These are phyloP conservation scores for Calonectria pseudoreteaudii DNA, from an alignment of 2,329 filamentous ascomycete species.

Conservation along the genomic window DNA sequence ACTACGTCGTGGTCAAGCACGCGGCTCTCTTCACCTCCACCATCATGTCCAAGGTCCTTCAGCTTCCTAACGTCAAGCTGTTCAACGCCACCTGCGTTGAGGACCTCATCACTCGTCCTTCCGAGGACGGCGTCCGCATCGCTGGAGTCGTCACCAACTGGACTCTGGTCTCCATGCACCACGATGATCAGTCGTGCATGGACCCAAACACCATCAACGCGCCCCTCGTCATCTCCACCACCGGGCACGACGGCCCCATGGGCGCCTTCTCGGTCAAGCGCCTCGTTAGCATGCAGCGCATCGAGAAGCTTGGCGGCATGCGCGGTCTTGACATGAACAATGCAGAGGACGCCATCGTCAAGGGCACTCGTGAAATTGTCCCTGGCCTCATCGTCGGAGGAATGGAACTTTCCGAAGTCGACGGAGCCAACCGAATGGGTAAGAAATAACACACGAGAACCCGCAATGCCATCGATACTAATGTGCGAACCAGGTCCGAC, in stretches of 20 bases:
- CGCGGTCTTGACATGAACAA: constrained; percentile 91
- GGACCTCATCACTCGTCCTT: constrained; percentile 86
- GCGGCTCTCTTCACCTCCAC: constrained; percentile 93
- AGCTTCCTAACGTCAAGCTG: constrained; percentile 92
- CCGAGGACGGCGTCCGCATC: constrained; percentile 71
- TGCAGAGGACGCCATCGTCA: constrained; percentile 94
- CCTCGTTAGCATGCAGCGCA: constrained; percentile 86
- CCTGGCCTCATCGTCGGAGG: constrained; percentile 92
- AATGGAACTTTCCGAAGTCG: constrained; percentile 93
- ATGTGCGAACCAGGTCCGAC: constrained; percentile 67
- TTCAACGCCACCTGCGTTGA: constrained; percentile 96
- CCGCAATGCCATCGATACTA: constrained; percentile 3
- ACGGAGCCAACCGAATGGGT: constrained; percentile 93
- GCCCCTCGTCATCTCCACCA: constrained; percentile 88
- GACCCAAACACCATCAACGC: constrained; percentile 98
- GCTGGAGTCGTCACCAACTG: constrained; percentile 96
- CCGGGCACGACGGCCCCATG: constrained; percentile 90
- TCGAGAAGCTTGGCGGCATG: constrained; percentile 91
- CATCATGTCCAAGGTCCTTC: constrained; percentile 83
- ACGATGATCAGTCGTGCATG: constrained; percentile 94
- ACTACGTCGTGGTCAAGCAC: constrained; percentile 94
- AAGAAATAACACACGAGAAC: constrained; percentile 25
- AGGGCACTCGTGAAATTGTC: constrained; percentile 87
- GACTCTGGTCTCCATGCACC: constrained; percentile 89
- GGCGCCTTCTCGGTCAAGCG: constrained; percentile 93